Conservation (phyloP, 73 alveolate genomes). For the Tetrahymena elliotti region DNA sequence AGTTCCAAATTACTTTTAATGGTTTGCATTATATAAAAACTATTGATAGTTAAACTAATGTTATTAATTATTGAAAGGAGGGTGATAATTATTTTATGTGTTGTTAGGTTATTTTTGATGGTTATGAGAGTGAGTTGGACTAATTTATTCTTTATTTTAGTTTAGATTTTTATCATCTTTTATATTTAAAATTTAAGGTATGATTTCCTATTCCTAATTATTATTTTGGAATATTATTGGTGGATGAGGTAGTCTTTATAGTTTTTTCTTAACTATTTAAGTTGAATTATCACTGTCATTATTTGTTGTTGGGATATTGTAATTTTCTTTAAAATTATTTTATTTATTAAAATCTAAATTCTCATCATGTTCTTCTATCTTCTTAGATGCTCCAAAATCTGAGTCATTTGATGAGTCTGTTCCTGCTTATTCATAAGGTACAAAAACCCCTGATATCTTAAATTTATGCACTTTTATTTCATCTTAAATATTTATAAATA, state of each 20-base stretch:
- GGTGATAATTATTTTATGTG: neutral
- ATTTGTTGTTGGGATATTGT: neutral
- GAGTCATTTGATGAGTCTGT: neutral
- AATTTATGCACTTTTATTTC: neutral
- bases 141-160: neutral
- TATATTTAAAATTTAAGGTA: neutral
- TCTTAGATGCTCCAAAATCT: neutral
- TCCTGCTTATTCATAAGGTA: neutral
- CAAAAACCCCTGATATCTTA: neutral
- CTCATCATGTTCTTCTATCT: neutral
- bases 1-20: neutral
- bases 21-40: neutral
- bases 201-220: neutral
- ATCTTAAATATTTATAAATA: neutral
- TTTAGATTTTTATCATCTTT: neutral
- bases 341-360: neutral
- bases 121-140: neutral
- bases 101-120: neutral
- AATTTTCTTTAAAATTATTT: neutral
- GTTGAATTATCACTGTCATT: neutral
- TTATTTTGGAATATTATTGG: neutral
- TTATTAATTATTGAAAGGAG: neutral
- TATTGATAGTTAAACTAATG: neutral
- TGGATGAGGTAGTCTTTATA: neutral
- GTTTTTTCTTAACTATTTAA: neutral